Conservation (phyloP, 257 asterid genomes). For the Lavandula angustifolia region DNA sequence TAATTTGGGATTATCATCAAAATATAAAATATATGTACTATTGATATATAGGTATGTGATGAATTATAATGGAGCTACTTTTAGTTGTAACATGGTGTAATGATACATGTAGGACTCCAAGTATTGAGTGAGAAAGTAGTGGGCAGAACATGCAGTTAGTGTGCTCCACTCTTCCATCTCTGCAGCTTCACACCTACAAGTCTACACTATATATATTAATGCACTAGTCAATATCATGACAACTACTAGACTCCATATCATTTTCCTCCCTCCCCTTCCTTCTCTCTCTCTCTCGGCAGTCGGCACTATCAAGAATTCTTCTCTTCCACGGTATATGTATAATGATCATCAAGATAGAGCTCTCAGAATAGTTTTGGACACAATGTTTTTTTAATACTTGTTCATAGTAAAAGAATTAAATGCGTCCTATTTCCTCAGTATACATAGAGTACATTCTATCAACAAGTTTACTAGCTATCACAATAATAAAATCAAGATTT, state of each 20-base stretch:
- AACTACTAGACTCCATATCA: slow-evolving; percentile 3
- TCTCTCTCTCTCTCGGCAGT: not conserved
- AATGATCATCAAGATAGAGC: not conserved
- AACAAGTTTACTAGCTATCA: too few species aligned
- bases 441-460: too few species aligned
- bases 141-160: slow-evolving; percentile 28
- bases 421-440: too few species aligned
- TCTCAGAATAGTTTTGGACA: too few species aligned
- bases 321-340: too few species aligned
- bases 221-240: slow-evolving; percentile 15
- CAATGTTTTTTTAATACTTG: too few species aligned
- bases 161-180: slow-evolving; percentile 23
- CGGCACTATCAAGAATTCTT: not conserved
- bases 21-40: too few species aligned
- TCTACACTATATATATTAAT: not conserved
- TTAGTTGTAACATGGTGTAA: slow-evolving; percentile 25
- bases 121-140: slow-evolving; percentile 26
- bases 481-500: too few species aligned
- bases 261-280: not conserved
- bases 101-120: slow-evolving; percentile 17
- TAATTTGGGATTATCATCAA: too few species aligned
- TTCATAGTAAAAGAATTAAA: too few species aligned
- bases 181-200: slow-evolving; percentile 10
- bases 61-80: too few species aligned
- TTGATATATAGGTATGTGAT: too few species aligned